Evolutionary conservation across 2,329 filamentous ascomycete genomes (phyloP).

Genomic region (Bretziella fagacearum): DNA sequence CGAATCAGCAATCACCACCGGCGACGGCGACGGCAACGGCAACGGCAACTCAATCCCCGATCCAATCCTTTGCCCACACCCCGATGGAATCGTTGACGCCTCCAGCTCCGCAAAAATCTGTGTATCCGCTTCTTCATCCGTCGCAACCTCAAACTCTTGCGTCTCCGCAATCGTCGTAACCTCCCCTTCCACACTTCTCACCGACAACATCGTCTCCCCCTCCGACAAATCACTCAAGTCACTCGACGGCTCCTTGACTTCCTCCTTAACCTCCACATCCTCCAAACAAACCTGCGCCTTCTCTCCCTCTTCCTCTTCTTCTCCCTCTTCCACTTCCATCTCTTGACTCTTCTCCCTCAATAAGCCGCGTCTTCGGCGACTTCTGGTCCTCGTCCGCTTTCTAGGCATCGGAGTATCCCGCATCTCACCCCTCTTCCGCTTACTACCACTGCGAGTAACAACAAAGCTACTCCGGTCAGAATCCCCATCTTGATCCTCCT

Average conservation of each 20-base stretch:
- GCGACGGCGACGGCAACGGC: not conserved
- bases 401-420: constrained; percentile 3
- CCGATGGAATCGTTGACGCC: constrained; percentile 18
- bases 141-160: not conserved
- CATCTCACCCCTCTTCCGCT: constrained; percentile 11
- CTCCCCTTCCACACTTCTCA: not conserved
- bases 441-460: constrained; percentile 4
- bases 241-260: constrained; percentile 13
- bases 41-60: not conserved
- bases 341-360: not conserved
- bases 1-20: not conserved
- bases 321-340: not conserved
- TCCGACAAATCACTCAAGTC: constrained; percentile 12
- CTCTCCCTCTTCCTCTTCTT: not conserved
- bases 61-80: not conserved
- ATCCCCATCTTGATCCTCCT: not conserved
- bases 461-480: not conserved
- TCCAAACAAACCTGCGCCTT: constrained; percentile 9
- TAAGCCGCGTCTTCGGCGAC: not conserved
- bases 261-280: constrained; percentile 13
- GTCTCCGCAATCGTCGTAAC: not conserved
- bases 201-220: not conserved
- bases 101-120: constrained; percentile 27
- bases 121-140: constrained; percentile 20
- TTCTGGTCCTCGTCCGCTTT: constrained; percentile 5